These are phyloP conservation scores for Ustanciosporium gigantosporum DNA, from an alignment of 1,284 basidiomycete species.

Conservation along the genomic window DNA sequence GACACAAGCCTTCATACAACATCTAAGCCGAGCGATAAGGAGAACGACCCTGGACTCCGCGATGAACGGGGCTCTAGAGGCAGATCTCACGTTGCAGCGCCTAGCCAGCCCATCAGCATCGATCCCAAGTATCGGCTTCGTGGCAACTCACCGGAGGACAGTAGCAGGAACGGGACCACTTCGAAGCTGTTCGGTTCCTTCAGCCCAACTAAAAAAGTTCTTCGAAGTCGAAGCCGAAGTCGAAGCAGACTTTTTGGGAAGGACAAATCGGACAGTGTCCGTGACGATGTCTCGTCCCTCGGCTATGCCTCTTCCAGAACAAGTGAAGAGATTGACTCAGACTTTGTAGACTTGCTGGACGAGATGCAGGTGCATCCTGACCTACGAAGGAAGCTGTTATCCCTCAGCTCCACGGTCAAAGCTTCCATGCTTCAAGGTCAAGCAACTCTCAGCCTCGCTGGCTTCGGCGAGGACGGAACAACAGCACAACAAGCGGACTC, in stretches of 20 bases:
- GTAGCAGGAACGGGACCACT: conserved; percentile 2
- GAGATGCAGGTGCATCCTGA: conserved; percentile 72
- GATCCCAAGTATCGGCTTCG: conserved; percentile 38
- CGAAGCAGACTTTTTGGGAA: conserved; percentile 31
- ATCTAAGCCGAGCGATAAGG: conserved; percentile 16
- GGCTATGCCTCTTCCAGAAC: conserved; percentile 10
- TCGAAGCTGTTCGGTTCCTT: conserved; percentile 17
- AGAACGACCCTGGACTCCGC: conserved; percentile 33
- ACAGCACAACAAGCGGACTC: conserved; percentile 4
- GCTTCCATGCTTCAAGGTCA: conserved; percentile 87
- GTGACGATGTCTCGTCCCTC: conserved; percentile 4
- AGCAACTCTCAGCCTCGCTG: conserved; percentile 68
- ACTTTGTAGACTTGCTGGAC: conserved; percentile 42
- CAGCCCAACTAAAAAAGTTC: conserved; percentile 24
- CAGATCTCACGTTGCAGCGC: too few relatives aligned
- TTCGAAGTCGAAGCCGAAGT: conserved; percentile 23
- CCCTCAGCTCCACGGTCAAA: conserved; percentile 79
- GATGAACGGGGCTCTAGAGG: too few relatives aligned
- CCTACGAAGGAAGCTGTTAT: conserved; percentile 73
- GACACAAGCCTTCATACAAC: conserved; percentile 1
- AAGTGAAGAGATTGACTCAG: conserved; percentile 40
- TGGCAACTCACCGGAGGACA: conserved; percentile 30
- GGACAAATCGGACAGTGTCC: conserved; percentile 27
- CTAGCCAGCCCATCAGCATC: too few relatives aligned
- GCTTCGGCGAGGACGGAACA: conserved; percentile 46